Conservation (phyloP, 495 filamentous ascomycete genomes). For the Aspergillus bertholletiae region DNA sequence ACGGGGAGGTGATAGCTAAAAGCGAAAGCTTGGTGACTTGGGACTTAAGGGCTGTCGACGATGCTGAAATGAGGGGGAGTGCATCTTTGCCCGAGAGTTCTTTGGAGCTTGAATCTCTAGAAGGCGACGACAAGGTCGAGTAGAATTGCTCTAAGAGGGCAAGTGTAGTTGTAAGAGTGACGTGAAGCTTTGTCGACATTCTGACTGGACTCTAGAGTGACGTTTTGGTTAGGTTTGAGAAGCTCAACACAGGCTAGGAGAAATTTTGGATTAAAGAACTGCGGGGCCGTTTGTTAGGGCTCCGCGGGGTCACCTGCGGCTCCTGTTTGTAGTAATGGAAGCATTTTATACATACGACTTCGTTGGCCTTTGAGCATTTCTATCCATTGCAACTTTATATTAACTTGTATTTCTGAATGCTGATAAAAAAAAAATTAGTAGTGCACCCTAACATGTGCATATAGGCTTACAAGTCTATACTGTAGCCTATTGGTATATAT, state of each 20-base stretch:
- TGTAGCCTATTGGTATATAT: too few species aligned
- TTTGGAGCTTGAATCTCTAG: constrained; percentile 12
- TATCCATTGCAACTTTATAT: too few species aligned
- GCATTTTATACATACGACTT: too few species aligned
- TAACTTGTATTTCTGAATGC: too few species aligned
- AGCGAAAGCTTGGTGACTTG: constrained; percentile 85
- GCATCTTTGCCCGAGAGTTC: constrained; percentile 41
- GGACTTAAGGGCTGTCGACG: constrained; percentile 65
- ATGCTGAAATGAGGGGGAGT: constrained; percentile 61
- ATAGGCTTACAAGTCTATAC: too few species aligned
- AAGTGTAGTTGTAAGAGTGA: constrained; percentile 28
- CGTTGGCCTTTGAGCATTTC: too few species aligned
- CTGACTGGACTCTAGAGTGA: constrained; percentile 2
- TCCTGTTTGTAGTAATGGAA: not conserved
- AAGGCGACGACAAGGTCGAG: constrained; percentile 25
- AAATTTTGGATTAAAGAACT: constrained; percentile 24
- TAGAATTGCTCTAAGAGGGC: constrained; percentile 38
- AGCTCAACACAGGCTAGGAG: constrained; percentile 10
- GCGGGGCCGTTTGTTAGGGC: constrained; percentile 37
- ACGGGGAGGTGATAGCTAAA: constrained; percentile 77
- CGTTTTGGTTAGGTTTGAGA: not conserved
- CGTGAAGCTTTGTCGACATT: constrained; percentile 39
- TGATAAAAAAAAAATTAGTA: too few species aligned
- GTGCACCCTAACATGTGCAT: too few species aligned
- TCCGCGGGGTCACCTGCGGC: constrained; percentile 30